Evolutionary conservation across 2,329 filamentous ascomycete genomes (phyloP).

Genomic region (Colletotrichum caudatum): DNA sequence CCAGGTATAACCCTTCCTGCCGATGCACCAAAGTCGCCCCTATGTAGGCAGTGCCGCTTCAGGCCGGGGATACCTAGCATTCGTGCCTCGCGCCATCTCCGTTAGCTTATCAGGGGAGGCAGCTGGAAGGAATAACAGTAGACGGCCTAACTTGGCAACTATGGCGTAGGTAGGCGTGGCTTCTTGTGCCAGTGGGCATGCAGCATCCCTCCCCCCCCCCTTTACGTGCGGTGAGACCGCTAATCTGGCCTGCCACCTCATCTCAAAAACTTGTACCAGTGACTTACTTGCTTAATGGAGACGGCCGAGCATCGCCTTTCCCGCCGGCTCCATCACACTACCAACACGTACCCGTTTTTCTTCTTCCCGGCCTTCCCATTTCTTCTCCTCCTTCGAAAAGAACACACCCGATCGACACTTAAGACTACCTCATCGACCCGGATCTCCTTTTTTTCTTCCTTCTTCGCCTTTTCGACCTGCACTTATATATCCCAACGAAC

Average conservation of each 20-base stretch:
- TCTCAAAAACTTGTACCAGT: constrained; percentile 26
- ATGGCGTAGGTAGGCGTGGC: constrained; percentile 32
- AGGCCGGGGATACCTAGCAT: constrained; percentile 36
- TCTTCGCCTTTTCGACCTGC: constrained; percentile 24
- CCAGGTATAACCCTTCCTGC: not conserved
- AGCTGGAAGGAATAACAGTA: constrained; percentile 22
- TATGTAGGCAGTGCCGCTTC: not conserved
- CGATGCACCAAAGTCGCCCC: not conserved
- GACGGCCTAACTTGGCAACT: constrained; percentile 26
- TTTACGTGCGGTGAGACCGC: constrained; percentile 16
- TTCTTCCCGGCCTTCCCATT: constrained; percentile 36
- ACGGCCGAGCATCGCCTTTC: constrained; percentile 27
- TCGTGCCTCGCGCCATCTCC: constrained; percentile 28
- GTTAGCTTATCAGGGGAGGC: constrained; percentile 33
- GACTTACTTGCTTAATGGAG: constrained; percentile 15
- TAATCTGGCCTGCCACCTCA: constrained; percentile 33
- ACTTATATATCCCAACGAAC: constrained; percentile 32
- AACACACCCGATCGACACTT: constrained; percentile 31
- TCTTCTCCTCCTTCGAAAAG: constrained; percentile 39
- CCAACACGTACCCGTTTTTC: constrained; percentile 27
- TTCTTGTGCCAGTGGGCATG: constrained; percentile 13
- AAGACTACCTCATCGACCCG: constrained; percentile 34
- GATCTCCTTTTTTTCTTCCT: constrained; percentile 15
- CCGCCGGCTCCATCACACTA: constrained; percentile 40
- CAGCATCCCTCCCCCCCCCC: constrained; percentile 13